Conservation (phyloP, 2,329 filamentous ascomycete species). For the Ophiostoma perfectum region DNA sequence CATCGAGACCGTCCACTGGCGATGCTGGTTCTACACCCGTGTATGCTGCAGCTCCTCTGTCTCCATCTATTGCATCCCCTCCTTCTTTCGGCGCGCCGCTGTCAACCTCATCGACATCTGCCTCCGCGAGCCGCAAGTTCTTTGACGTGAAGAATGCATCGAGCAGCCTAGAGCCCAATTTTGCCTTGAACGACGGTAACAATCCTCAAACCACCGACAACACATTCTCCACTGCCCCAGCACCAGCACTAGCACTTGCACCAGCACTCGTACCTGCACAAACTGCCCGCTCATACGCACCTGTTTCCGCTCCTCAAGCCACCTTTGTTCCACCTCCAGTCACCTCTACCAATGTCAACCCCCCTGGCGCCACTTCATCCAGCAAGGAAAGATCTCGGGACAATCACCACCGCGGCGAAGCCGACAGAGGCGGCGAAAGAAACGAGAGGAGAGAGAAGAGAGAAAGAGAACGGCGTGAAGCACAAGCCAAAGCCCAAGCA, state of each 20-base stretch:
- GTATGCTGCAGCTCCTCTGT: background rate
- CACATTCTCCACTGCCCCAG: slow-evolving; percentile 12
- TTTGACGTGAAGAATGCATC: slow-evolving; percentile 31
- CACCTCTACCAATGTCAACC: background rate
- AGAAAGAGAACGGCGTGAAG: slow-evolving; percentile 13
- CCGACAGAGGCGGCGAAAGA: slow-evolving; percentile 17
- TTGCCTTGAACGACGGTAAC: slow-evolving; percentile 36
- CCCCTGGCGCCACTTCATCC: slow-evolving; percentile 17
- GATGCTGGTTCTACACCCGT: slow-evolving; percentile 14
- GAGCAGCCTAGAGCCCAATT: slow-evolving; percentile 30
- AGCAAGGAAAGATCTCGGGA: slow-evolving; percentile 20
- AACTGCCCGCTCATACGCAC: slow-evolving; percentile 10
- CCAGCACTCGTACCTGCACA: slow-evolving; percentile 13
- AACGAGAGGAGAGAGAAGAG: background rate
- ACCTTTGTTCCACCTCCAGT: background rate
- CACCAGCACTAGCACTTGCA: slow-evolving; percentile 6
- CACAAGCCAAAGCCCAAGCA: background rate
- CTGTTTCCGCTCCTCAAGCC: slow-evolving; percentile 4
- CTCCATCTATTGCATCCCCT: slow-evolving; percentile 13
- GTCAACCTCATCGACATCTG: slow-evolving; percentile 11
- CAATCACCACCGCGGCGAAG: slow-evolving; percentile 15
- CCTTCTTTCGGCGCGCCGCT: slow-evolving; percentile 15
- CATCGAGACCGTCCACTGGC: slow-evolving; percentile 24
- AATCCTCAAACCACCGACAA: slow-evolving; percentile 24
- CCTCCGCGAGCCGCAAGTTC: slow-evolving; percentile 29